Base-by-base conservation (phyloP, 495 filamentous ascomycete genomes). In the Zalerion maritima region DNA sequence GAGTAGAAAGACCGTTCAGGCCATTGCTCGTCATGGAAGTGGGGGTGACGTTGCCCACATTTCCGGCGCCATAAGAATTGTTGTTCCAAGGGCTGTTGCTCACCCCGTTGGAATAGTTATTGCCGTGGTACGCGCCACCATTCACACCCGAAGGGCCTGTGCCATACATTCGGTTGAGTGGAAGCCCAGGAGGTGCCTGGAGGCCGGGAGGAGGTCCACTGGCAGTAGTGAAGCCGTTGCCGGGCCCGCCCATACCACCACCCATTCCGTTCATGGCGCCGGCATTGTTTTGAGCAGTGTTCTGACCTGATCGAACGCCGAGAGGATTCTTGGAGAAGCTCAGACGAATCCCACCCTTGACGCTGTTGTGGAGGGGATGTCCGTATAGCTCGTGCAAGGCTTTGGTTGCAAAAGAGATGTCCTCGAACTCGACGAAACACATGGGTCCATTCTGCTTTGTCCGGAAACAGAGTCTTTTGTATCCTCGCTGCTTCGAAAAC, bases 341-440 rank as follows among this genome's bases (percentile, higher is more conserved):
- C 21, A 97, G 70, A n/a, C 91, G 78, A 44, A 97, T 94, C 22
- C 89, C 89, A 22, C 89, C 91, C 47, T 94, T 96, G 47, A 85
- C 71, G 50, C 81, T 89, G 52, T 94, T 96, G 46, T 83, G 82
- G 23, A 97, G 67, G 14, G 71, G 73, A 31, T 80, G 74, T 1
- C 89, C 89, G 40, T 96, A 96, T 11, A 96, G 64, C 33, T 94
- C 84, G 41, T 87, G 81, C 6, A 96, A 64, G 0, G 87, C 78
- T 48, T 91, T 92, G 32, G 89, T 94, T 5, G 89, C 89, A 46
- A 84, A 89, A 14, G 78, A 77, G 23, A 94, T 72, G 47, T 97
- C 86, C 42, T 96, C 89, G 47, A 96, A 97, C 51, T 97, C 91
- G 22, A 97, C 89, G 44, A 96, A 96, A 45, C 89, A 96, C 91